Evolutionary conservation across 441 rosid genomes (phyloP).

Genomic region (Manihot esculenta): DNA sequence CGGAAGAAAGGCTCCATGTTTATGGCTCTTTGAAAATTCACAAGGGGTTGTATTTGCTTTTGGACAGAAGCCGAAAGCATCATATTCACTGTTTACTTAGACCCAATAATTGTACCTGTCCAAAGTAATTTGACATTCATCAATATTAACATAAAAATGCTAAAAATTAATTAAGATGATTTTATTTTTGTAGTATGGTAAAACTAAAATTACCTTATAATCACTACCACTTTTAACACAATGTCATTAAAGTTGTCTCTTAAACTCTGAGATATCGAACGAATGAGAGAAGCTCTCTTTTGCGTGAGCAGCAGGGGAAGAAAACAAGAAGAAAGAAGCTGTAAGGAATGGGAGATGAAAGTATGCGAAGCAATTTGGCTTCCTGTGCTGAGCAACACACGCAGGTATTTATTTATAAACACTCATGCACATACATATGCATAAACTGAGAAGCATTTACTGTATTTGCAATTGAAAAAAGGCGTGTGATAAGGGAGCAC

Average conservation of each 20-base stretch:
- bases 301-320: no score
- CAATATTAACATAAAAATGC: no score
- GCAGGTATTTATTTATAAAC: neutral
- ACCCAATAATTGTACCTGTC: no score
- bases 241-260: no score
- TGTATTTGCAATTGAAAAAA: neutral
- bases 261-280: no score
- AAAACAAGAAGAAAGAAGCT: neutral
- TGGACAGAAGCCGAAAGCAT: conserved; percentile 44
- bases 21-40: conserved; percentile 39
- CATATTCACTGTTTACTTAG: conserved; percentile 25
- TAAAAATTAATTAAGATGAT: no score
- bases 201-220: no score
- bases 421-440: neutral
- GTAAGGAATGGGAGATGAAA: neutral
- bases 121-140: no score
- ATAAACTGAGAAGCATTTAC: no score
- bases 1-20: conserved; percentile 42
- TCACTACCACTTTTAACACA: no score
- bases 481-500: conserved; percentile 3
- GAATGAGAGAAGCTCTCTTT: no score
- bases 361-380: conserved; percentile 8
- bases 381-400: conserved; percentile 7
- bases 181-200: no score
- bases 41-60: conserved; percentile 53